Conservation (phyloP, 495 filamentous ascomycete genomes). For the Clohesyomyces aquaticus region DNA sequence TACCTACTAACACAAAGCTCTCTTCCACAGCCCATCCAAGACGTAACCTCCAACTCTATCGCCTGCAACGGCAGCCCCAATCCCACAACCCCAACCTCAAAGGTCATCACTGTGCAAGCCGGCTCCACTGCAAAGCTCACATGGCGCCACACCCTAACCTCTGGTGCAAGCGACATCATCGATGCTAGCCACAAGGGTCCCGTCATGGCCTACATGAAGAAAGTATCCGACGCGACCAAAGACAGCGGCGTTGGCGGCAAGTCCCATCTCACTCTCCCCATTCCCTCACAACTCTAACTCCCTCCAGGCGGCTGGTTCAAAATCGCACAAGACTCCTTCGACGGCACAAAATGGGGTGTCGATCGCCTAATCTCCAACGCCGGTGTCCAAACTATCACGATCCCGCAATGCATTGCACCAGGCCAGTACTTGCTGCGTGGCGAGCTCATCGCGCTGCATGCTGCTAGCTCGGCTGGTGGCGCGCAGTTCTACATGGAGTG, state of each 20-base stretch:
- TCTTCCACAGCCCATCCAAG: conserved; percentile 49
- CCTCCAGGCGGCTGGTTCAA: conserved; percentile 33
- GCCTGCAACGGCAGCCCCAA: conserved; percentile 49
- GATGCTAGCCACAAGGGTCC: conserved; percentile 55
- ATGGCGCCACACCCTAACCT: conserved; percentile 56
- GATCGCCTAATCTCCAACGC: conserved; percentile 53
- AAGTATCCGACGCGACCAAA: conserved; percentile 26
- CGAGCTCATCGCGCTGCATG: conserved; percentile 57
- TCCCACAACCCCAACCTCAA: conserved; percentile 25
- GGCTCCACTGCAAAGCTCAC: conserved; percentile 52
- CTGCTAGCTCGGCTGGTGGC: conserved; percentile 46
- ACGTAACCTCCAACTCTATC: conserved; percentile 50
- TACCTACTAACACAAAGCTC: conserved; percentile 1
- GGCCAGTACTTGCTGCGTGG: conserved; percentile 58
- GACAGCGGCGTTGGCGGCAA: conserved; percentile 23
- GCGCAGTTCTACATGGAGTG: conserved; percentile 56
- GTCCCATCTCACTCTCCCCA: background rate
- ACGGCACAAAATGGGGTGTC: conserved; percentile 58
- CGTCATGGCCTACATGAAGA: conserved; percentile 38
- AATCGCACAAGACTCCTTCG: conserved; percentile 26
- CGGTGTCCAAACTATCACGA: conserved; percentile 54
- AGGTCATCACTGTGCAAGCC: conserved; percentile 50
- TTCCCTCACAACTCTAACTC: background rate
- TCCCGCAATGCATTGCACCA: conserved; percentile 52
- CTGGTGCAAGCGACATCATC: conserved; percentile 54